Evolutionary conservation across 2,329 filamentous ascomycete genomes (phyloP).

Genomic region (Chaetomiaceae sp.): DNA sequence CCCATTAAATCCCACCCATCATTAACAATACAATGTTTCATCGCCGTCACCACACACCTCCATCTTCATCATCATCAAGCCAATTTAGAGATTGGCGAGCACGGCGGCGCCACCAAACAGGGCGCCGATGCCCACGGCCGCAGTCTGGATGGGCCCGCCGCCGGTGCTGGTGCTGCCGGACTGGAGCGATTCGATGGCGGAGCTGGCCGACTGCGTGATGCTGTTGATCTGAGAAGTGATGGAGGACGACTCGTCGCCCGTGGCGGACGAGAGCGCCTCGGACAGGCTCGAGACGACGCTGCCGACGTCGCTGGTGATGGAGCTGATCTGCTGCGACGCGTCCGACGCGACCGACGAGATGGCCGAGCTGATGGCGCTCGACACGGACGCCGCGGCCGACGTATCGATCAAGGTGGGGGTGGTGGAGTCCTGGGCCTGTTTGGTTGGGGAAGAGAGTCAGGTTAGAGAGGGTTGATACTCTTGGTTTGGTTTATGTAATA

Average conservation of each 20-base stretch:
- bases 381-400: constrained; percentile 4
- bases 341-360: constrained; percentile 17
- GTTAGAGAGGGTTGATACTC: background rate
- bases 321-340: constrained; percentile 25
- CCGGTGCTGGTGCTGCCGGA: background rate
- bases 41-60: too few species aligned
- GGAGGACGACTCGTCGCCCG: constrained; percentile 27
- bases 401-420: background rate
- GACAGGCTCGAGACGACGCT: constrained; percentile 27
- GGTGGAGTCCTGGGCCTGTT: constrained; percentile 23
- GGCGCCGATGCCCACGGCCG: constrained; percentile 42
- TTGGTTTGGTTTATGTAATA: too few species aligned
- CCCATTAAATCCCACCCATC: too few species aligned
- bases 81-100: background rate
- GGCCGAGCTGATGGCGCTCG: constrained; percentile 7
- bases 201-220: constrained; percentile 25
- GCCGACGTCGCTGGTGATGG: constrained; percentile 26
- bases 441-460: too few species aligned
- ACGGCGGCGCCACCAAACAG: constrained; percentile 44
- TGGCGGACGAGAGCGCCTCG: constrained; percentile 29
- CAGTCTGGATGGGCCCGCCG: constrained; percentile 36
- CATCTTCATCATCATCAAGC: background rate
- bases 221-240: constrained; percentile 30
- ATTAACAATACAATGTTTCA: too few species aligned
- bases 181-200: constrained; percentile 18